These are phyloP conservation scores for Kuraishia hungarica DNA, from an alignment of 805 yeast genomes.

Conservation along the genomic window DNA sequence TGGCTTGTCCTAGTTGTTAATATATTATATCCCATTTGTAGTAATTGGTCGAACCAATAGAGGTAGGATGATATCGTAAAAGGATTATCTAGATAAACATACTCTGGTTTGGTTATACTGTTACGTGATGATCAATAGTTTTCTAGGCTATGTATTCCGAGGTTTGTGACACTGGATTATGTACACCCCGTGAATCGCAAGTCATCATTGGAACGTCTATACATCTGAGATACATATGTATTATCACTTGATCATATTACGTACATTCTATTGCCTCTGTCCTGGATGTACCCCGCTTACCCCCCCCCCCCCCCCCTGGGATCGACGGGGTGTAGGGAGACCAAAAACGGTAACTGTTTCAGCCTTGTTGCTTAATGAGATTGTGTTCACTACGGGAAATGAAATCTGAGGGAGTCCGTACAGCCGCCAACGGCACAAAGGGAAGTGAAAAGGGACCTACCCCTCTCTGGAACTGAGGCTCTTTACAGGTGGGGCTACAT, in stretches of 20 bases:
- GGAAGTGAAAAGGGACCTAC: background rate
- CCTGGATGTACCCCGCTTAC: too few relatives aligned
- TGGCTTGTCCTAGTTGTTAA: background rate
- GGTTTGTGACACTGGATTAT: too few relatives aligned
- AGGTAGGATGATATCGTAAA: background rate
- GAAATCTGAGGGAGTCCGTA: background rate
- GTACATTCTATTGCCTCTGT: too few relatives aligned
- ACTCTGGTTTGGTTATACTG: too few relatives aligned
- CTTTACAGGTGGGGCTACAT: too few relatives aligned
- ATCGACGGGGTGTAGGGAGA: background rate
- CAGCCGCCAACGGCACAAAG: background rate
- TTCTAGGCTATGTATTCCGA: too few relatives aligned
- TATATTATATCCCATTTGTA: background rate
- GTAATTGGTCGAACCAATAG: background rate
- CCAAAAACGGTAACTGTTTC: background rate
- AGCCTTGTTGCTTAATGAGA: background rate
- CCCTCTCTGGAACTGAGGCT: too few relatives aligned
- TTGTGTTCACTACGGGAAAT: background rate
- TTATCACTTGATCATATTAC: background rate
- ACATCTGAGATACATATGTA: too few relatives aligned
- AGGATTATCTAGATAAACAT: too few relatives aligned
- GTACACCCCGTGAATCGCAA: too few relatives aligned
- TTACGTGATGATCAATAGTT: too few relatives aligned
- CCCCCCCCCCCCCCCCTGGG: background rate
- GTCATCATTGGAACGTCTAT: too few relatives aligned